Evolutionary conservation across 352 stramenopile genomes (phyloP), one percentile per base, ranked within the genome.

Genomic region (Globisporangium emineosum): DNA sequence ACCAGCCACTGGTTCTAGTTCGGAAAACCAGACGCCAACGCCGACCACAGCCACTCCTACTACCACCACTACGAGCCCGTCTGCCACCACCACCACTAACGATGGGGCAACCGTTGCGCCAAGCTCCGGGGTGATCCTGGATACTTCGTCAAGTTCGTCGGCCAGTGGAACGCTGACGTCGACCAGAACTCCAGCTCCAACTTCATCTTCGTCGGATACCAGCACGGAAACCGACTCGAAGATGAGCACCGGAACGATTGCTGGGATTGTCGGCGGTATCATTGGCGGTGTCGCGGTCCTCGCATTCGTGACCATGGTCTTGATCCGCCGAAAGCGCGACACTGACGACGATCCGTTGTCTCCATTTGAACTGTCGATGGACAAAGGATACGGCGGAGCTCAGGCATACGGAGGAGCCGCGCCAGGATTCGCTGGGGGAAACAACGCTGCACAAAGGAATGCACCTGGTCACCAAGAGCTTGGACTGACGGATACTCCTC

Each of bases 361-460:
- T 68, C 84, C 84, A 2, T 93, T 93, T 57, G 82, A 93, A 71
- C 75, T 93, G 35, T 93, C 84, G 35, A 90, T 93, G 82, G 84
- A 93, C 74, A 93, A 93, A 79, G 79, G 78, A 37, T 90, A 88
- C 72, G 75, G 70, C 45, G 71, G 54, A 35, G 65, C 63, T n/a
- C 72, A 82, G 59, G 75, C 76, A 62, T 81, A 85, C 70, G 81
- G 79, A 61, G 66, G 71, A 42, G 72, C 42, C 10, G 61, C 74
- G 10, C 66, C 69, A 30, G 69, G 70, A 32, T 60, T 62, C 27
- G 56, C 47, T 33, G 56, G 35, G 29, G 33, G 64, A 27, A 12
- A 57, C 42, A 45, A 59, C 55, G 29, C 67, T 63, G 42, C 70
- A 52, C 67, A 66, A 64, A 61, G 66, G 55, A 66, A 65, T 66